phyloP scores from a whole-genome alignment of 768 basidiomycete genomes.

The Russula emetica region DNA sequence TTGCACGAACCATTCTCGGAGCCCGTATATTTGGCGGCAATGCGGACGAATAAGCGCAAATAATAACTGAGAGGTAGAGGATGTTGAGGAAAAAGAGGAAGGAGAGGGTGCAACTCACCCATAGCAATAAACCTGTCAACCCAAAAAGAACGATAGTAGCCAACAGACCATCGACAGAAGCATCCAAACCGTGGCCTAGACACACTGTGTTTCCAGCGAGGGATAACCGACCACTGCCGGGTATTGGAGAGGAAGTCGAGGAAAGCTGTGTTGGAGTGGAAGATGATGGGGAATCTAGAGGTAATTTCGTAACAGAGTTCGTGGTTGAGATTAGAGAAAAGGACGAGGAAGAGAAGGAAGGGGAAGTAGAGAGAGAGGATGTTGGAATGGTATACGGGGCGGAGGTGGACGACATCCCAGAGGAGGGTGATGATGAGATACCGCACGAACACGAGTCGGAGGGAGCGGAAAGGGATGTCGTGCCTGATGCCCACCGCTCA shows the following conservation, averaged over 20 bases:
- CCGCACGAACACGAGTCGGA: constrained; percentile 11
- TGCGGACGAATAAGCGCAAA: constrained; percentile 68
- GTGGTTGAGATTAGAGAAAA: constrained; percentile 1
- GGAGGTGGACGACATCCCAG: constrained; percentile 3
- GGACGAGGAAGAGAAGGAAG: constrained; percentile 4
- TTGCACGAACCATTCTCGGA: constrained; percentile 75
- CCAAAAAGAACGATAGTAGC: constrained; percentile 55
- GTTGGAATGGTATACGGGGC: background rate
- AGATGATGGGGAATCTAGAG: constrained; percentile 11
- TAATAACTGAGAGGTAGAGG: constrained; percentile 41
- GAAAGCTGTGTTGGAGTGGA: constrained; percentile 10
- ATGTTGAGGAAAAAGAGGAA: constrained; percentile 2
- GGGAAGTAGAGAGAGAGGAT: constrained; percentile 8
- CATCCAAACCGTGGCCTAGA: constrained; percentile 61
- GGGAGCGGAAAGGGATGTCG: constrained; percentile 1
- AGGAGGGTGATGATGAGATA: background rate
- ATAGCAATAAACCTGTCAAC: constrained; percentile 56
- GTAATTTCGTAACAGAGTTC: constrained; percentile 18
- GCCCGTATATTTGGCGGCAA: constrained; percentile 65
- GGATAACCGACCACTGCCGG: constrained; percentile 23
- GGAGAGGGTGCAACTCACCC: constrained; percentile 48
- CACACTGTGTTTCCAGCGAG: constrained; percentile 44
- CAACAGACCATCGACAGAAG: constrained; percentile 56
- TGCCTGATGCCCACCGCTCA: constrained; percentile 11
- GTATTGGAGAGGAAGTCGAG: constrained; percentile 24